Evolutionary conservation across 2,329 filamentous ascomycete genomes (phyloP), one percentile per base, ranked within the genome.

Genomic region (Cytospora paraplurivora): DNA sequence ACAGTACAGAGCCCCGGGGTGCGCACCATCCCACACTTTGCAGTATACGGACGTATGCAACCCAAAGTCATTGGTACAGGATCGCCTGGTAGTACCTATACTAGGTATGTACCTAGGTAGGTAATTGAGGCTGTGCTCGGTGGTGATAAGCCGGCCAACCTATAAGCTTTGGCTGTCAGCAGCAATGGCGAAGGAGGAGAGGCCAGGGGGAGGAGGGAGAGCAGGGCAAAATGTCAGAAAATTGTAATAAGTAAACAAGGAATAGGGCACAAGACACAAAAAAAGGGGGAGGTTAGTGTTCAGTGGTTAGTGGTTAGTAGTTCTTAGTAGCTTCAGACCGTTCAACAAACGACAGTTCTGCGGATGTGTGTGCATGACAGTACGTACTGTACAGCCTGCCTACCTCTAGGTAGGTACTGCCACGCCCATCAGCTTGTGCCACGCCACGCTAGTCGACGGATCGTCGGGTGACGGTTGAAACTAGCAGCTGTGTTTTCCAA

Each of bases 71-170:
- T 21, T 21, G 21, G n/a, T 60, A 55, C 51, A 55, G 27, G 38
- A 32, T 51, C 27, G 27, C 27, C 27, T 27, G 2, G 27, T 4
- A 27, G 4, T 27, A 27, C 27, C 27, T 27, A 27, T 27, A 27
- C 27, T 27, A 27, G 27, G 27, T 27, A 27, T 27, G 27, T 27
- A 27, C 27, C 27, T 27, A 21, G 44, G 33, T 55, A 19, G 27
- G 51, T 50, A 32, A 19, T 38, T 33, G 32, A 21, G 44, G 51
- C 59, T 61, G 51, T 55, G 27, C 51, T 53, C 38, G 59, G 34
- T 38, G 51, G 19, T 38, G 41, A 61, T 32, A 55, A 50, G 59
- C 41, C 51, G 41, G 59, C 19, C 51, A 38, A 41, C 27, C 33
- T 38, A 27, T 15, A 33, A 41, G 50, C 32, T n/a, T 34, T 61